Percentiles rank a stretch among this genome's conserved stretches.
Conservation (phyloP, 108 stramenopile genomes). For the Cylindrotheca fusiformis region DNA sequence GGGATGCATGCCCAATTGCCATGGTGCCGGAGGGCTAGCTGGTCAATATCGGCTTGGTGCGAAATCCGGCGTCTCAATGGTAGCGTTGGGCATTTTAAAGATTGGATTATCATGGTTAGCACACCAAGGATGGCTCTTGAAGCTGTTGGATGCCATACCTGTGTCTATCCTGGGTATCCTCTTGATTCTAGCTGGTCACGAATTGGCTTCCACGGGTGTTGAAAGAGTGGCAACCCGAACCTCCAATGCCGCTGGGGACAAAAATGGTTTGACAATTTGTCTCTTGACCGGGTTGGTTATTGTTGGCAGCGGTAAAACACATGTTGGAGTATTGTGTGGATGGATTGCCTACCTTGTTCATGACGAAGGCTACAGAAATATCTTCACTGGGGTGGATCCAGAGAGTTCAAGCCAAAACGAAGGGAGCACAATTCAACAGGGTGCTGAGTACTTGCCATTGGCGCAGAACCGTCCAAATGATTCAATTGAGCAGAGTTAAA, state of each 20-base stretch:
- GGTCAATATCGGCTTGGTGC: constrained; percentile 86
- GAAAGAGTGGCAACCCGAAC: constrained; percentile 6
- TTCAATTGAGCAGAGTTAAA: too few relatives aligned
- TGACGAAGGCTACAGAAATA: constrained; percentile 37
- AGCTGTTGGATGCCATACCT: constrained; percentile 70
- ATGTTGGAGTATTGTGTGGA: constrained; percentile 66
- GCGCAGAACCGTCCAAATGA: too few relatives aligned
- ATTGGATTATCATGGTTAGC: constrained; percentile 61
- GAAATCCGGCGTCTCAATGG: constrained; percentile 72
- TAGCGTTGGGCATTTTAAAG: constrained; percentile 65
- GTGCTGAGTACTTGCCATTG: too few relatives aligned
- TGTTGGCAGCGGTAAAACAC: constrained; percentile 60
- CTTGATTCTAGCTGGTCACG: constrained; percentile 72
- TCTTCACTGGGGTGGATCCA: constrained; percentile 32
- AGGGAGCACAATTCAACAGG: too few relatives aligned
- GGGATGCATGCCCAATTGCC: constrained; percentile 82
- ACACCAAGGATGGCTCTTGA: constrained; percentile 45
- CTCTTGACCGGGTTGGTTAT: constrained; percentile 66
- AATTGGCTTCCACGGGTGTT: constrained; percentile 66
- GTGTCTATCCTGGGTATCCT: constrained; percentile 68
- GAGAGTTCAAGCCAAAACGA: too few relatives aligned
- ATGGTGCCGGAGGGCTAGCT: constrained; percentile 87
- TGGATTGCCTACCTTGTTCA: constrained; percentile 64
- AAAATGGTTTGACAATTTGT: constrained; percentile 43
- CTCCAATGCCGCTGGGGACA: constrained; percentile 3